Conservation (phyloP, 1,284 basidiomycete species). For the Fomitopsis palustris region DNA sequence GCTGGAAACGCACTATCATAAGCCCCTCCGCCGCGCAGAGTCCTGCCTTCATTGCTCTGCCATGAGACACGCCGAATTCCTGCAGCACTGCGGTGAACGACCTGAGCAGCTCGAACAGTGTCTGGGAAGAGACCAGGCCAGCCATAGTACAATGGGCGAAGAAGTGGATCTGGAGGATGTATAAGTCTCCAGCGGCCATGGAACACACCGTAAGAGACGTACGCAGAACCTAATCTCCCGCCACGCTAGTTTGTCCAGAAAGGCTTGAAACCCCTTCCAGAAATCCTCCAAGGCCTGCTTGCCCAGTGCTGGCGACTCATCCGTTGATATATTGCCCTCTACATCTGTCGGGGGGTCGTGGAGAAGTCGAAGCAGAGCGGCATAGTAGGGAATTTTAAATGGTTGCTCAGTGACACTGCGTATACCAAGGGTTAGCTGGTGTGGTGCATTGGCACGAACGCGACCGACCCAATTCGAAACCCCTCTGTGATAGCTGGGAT, state of each 20-base stretch:
- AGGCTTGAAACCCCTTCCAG: conserved; percentile 82
- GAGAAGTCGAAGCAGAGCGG: conserved; percentile 73
- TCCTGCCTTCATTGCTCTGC: conserved; percentile 81
- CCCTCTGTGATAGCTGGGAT: conserved; percentile 69
- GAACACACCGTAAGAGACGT: conserved; percentile 30
- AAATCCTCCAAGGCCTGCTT: conserved; percentile 83
- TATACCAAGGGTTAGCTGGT: conserved; percentile 4
- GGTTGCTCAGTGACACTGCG: conserved; percentile 84
- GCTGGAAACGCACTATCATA: conserved; percentile 59
- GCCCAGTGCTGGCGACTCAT: conserved; percentile 47
- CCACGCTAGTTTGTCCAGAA: conserved; percentile 86
- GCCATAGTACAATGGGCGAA: conserved; percentile 84
- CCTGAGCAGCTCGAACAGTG: conserved; percentile 74
- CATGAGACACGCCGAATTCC: conserved; percentile 87
- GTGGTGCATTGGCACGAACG: background rate
- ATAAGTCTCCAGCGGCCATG: background rate
- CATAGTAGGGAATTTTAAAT: conserved; percentile 88
- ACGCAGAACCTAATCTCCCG: conserved; percentile 84
- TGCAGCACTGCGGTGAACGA: conserved; percentile 84
- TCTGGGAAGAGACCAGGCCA: conserved; percentile 69
- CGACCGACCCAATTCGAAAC: conserved; percentile 67
- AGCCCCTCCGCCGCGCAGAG: conserved; percentile 87
- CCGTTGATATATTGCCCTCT: conserved; percentile 30
- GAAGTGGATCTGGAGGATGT: conserved; percentile 69
- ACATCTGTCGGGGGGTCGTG: conserved; percentile 43